These are phyloP conservation scores for Globisporangium nagaii DNA, from an alignment of 352 stramenopile genomes.

Conservation along the genomic window DNA sequence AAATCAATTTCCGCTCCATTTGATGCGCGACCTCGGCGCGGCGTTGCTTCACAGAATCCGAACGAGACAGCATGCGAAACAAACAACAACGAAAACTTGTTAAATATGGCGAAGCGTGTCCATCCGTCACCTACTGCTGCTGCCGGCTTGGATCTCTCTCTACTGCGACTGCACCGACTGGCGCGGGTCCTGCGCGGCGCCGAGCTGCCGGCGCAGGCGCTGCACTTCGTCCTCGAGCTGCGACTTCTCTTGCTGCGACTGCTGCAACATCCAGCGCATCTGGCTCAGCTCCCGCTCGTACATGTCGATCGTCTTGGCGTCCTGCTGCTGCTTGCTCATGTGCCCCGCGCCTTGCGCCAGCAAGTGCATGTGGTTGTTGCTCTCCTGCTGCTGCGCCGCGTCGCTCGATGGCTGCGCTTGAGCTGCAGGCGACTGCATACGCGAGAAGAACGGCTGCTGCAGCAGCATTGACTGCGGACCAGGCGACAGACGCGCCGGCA, in stretches of 20 bases:
- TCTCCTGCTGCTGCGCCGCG: conserved; percentile 10
- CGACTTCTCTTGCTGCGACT: conserved; percentile 68
- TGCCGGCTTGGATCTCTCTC: conserved; percentile 5
- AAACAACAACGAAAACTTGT: no score
- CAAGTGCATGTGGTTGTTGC: conserved; percentile 56
- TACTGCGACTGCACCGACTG: conserved; percentile 1
- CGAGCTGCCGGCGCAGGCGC: conserved; percentile 51
- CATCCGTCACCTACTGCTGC: conserved; percentile 2
- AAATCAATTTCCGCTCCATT: no score
- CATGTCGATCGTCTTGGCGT: conserved; percentile 34
- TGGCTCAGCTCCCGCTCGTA: conserved; percentile 68
- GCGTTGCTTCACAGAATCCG: no score
- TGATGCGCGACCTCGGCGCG: no score
- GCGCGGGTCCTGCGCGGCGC: neutral
- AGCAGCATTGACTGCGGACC: conserved; percentile 5
- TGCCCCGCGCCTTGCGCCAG: conserved; percentile 51
- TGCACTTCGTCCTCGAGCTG: conserved; percentile 62
- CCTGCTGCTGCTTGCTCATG: conserved; percentile 54
- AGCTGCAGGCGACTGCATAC: conserved; percentile 19
- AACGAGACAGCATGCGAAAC: no score
- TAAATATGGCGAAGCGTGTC: no score
- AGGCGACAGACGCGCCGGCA: conserved; percentile 15
- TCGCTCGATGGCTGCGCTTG: neutral
- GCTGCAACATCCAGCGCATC: conserved; percentile 59
- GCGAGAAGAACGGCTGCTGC: conserved; percentile 39